Percentiles rank a stretch among this genome's conserved stretches.
These are phyloP conservation scores for Nakazawaea anatomiae DNA, from an alignment of 805 yeast species.

Conservation along the genomic window DNA sequence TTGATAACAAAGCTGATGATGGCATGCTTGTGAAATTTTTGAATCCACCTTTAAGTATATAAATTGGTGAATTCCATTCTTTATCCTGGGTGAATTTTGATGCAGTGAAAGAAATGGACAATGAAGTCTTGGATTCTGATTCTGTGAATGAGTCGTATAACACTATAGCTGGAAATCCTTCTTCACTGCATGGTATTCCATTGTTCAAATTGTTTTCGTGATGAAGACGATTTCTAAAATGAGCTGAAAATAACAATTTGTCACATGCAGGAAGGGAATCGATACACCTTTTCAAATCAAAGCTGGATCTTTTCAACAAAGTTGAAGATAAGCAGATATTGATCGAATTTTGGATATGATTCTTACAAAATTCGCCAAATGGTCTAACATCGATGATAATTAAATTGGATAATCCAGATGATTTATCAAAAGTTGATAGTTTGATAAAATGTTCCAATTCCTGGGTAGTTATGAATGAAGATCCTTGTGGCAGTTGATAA, in stretches of 20 bases:
- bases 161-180: constrained; percentile 35
- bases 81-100: constrained; percentile 38
- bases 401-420: constrained; percentile 20
- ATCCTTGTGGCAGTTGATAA: constrained; percentile 1
- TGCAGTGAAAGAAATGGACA: constrained; percentile 38
- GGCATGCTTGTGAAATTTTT: constrained; percentile 25
- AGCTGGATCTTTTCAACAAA: constrained; percentile 67
- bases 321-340: constrained; percentile 91
- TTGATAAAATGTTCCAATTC: background rate
- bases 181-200: constrained; percentile 17
- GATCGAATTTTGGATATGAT: constrained; percentile 55
- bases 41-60: constrained; percentile 37
- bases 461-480: background rate
- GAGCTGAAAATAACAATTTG: constrained; percentile 32
- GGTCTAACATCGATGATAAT: constrained; percentile 78
- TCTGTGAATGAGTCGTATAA: constrained; percentile 44
- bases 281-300: constrained; percentile 56
- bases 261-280: constrained; percentile 54
- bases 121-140: constrained; percentile 25
- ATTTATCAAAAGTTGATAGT: background rate
- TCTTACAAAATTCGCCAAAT: constrained; percentile 60
- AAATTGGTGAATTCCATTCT: constrained; percentile 34
- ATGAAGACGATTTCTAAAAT: constrained; percentile 20
- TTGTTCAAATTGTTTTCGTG: constrained; percentile 1
- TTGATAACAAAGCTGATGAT: background rate